phyloP scores from a whole-genome alignment of 1,139 yeast genomes.

The Candida pseudoviswanathii region DNA sequence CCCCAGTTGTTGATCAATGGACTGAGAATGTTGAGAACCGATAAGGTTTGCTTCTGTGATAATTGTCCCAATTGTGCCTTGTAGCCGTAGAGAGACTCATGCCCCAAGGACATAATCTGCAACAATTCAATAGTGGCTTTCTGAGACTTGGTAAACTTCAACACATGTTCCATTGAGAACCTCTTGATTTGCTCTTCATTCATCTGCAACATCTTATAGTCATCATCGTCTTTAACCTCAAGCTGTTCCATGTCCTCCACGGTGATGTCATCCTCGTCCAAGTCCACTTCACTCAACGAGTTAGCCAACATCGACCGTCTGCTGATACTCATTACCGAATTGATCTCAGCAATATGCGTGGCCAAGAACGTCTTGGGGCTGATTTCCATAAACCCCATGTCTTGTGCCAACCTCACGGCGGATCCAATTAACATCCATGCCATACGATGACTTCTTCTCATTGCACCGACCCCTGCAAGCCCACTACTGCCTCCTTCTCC shows the following conservation, averaged over 20 bases:
- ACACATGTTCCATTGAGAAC: constrained; percentile 26
- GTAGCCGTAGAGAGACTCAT: constrained; percentile 76
- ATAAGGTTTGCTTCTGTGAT: constrained; percentile 67
- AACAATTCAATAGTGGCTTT: constrained; percentile 78
- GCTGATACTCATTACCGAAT: constrained; percentile 70
- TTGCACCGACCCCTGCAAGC: constrained; percentile 78
- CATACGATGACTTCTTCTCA: constrained; percentile 86
- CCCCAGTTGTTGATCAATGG: constrained; percentile 84
- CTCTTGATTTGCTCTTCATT: constrained; percentile 40
- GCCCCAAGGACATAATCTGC: constrained; percentile 80
- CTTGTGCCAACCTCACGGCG: constrained; percentile 84
- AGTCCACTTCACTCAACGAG: constrained; percentile 63
- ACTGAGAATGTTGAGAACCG: constrained; percentile 69
- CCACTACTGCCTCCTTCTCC: constrained; percentile 31
- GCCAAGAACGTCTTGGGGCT: constrained; percentile 78
- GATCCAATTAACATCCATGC: constrained; percentile 93
- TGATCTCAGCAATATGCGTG: constrained; percentile 80
- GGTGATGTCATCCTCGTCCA: constrained; percentile 46
- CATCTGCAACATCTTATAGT: constrained; percentile 35
- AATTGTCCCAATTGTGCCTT: constrained; percentile 57
- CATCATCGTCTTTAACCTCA: constrained; percentile 33
- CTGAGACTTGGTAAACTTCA: constrained; percentile 61
- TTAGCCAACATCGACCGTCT: constrained; percentile 70
- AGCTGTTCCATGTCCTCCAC: constrained; percentile 35
- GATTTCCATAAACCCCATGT: constrained; percentile 77